Conservation (phyloP, 176 grass and related monocot genomes). For the Neostapfia colusana region DNA sequence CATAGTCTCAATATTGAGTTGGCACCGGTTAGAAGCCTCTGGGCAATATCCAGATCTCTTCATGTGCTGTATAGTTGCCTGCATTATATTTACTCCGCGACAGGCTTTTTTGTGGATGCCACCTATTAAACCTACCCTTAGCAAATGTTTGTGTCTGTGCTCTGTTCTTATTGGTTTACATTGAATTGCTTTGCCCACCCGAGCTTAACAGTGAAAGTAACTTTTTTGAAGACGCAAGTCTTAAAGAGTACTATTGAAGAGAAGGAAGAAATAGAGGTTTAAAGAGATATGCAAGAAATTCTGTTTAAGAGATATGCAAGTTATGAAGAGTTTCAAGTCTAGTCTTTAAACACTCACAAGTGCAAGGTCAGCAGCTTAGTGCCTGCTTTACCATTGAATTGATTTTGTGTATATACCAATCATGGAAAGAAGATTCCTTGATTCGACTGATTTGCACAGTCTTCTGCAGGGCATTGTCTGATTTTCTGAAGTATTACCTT, state of each 20-base stretch:
- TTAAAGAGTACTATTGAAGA: constrained; percentile 91
- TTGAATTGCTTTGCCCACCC: constrained; percentile 53
- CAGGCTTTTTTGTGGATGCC: neutral
- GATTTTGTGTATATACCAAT: constrained; percentile 42
- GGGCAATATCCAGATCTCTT: neutral
- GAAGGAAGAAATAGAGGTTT: constrained; percentile 79
- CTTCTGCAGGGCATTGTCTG: neutral
- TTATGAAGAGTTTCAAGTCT: constrained; percentile 89
- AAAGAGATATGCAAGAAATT: constrained; percentile 61
- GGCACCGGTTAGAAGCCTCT: neutral
- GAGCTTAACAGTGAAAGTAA: constrained; percentile 71
- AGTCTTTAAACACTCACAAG: constrained; percentile 74
- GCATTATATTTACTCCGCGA: neutral
- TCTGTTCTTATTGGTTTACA: constrained; percentile 34
- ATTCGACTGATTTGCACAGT: neutral
- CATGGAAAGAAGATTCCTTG: constrained; percentile 26
- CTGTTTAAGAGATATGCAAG: constrained; percentile 71
- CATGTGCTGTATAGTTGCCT: neutral
- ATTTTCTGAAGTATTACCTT: neutral
- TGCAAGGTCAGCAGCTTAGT: constrained; percentile 87
- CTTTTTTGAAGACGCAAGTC: constrained; percentile 85
- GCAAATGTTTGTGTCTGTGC: constrained; percentile 22
- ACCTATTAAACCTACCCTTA: neutral
- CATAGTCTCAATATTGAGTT: neutral
- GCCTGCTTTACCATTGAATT: constrained; percentile 63